Base-by-base conservation (phyloP, 2,329 filamentous ascomycete species). In the Macrophomina pseudophaseolina region DNA sequence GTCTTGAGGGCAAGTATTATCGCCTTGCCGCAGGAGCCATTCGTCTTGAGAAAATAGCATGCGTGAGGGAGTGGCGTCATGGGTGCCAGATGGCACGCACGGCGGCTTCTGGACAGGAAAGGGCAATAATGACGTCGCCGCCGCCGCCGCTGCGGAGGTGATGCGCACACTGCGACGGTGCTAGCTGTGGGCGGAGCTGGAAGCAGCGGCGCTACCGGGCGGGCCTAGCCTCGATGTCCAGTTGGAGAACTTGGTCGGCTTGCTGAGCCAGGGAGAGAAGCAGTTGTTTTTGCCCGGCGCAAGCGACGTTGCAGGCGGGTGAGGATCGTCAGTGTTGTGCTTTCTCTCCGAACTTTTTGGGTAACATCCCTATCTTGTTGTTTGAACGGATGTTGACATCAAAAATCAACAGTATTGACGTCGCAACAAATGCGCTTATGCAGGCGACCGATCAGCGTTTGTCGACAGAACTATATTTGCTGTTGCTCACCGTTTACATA, bases 211-310 rank as follows among this genome's bases (percentile, higher is more conserved):
- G 23, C 16, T 9, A 9, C 35, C 28, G 44, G 59, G 54, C 4
- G 12, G 28, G 33, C 66, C 67, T 11, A 67, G 63, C 5, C 65
- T 71, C 7, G 69, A 71, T 48, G 18, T 68, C 9, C 66, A 49
- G 33, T 46, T 69, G 16, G 67, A 71, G 23, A 65, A 68, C 30
- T 60, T 70, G 16, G 69, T 69, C 8, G 65, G 56, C 35, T 52
- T 72, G 28, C 67, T 66, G 9, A 63, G 59, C 9, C 71, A 75
- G 28, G 89, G 89, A 0, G 88, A 91, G 73, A 83, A 83, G 52
- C 88, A 91, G 71, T 80, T 91, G 0, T 88, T 91, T 23, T 70
- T 87, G 84, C 69, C 81, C 91, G 1, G 88, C 85, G 0, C 77
- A 88, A 0, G 88, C 87, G 0, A 80, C 90, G 18, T 74, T 90